Percentiles rank a stretch among this genome's conserved stretches.
These are phyloP conservation scores for Suillus americanus DNA, from an alignment of 768 basidiomycete species.

Conservation along the genomic window DNA sequence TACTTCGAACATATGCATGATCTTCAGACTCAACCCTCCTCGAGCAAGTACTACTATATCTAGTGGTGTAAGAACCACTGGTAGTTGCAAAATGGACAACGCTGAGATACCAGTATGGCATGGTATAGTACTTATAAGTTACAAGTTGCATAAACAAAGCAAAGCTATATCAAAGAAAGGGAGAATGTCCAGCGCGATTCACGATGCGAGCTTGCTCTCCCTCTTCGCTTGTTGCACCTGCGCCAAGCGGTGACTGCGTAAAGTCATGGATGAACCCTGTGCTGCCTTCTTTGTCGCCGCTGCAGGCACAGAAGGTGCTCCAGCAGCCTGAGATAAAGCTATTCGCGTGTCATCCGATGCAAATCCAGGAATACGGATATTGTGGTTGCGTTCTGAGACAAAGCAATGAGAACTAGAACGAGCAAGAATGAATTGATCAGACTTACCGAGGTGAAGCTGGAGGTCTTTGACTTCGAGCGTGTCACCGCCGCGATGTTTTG, in stretches of 20 bases:
- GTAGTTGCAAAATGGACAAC: too few relatives aligned
- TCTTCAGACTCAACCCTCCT: too few relatives aligned
- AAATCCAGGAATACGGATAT: constrained; percentile 94
- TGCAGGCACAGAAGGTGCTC: constrained; percentile 50
- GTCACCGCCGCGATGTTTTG: constrained; percentile 87
- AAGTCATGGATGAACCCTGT: constrained; percentile 62
- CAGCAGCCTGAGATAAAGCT: constrained; percentile 68
- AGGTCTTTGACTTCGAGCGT: constrained; percentile 90
- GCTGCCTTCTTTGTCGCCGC: constrained; percentile 60
- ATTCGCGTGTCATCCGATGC: constrained; percentile 88
- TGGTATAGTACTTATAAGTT: too few relatives aligned
- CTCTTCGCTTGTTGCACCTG: constrained; percentile 82
- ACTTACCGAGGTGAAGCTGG: constrained; percentile 88
- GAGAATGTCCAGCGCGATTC: not conserved
- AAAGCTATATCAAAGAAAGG: not conserved
- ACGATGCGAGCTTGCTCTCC: constrained; percentile 57
- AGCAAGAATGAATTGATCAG: not conserved
- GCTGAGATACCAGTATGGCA: too few relatives aligned
- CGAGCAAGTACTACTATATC: too few relatives aligned
- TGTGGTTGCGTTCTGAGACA: constrained; percentile 83
- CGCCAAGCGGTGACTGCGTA: constrained; percentile 70
- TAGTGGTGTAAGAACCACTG: too few relatives aligned
- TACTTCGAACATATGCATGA: too few relatives aligned
- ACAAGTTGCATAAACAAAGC: not conserved
- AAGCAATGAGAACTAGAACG: not conserved